phyloP scores from a whole-genome alignment of 108 stramenopile species.

The Cyclotella atomus region DNA sequence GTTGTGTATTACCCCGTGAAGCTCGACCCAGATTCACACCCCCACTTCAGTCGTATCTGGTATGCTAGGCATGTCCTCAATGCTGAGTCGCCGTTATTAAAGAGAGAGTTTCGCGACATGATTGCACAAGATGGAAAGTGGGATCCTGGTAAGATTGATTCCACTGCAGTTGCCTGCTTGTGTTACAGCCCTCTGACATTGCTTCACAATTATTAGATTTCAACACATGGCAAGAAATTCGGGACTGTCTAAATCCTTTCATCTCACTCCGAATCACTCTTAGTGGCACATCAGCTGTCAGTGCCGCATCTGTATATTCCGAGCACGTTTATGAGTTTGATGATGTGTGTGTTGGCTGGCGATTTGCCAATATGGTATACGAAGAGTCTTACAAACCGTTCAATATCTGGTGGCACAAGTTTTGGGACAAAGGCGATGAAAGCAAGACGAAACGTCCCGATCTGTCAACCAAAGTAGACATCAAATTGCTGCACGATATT shows the following conservation, averaged over 20 bases:
- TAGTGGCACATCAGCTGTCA: constrained; percentile 30
- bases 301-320: constrained; percentile 21
- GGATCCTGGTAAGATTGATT: constrained; percentile 21
- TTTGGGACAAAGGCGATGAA: constrained; percentile 1
- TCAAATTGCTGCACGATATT: constrained; percentile 29
- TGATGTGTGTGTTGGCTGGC: constrained; percentile 35
- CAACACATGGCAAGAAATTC: constrained; percentile 27
- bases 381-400: background rate
- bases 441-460: background rate
- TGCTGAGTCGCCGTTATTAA: constrained; percentile 30
- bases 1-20: constrained; percentile 22
- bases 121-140: constrained; percentile 29
- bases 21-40: constrained; percentile 28
- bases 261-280: constrained; percentile 30
- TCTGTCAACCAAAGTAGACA: constrained; percentile 18
- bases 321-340: constrained; percentile 34
- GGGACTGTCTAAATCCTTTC: constrained; percentile 22
- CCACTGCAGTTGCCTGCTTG: too few species aligned
- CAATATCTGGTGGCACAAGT: background rate
- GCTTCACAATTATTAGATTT: too few species aligned
- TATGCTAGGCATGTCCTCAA: constrained; percentile 27
- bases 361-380: constrained; percentile 37
- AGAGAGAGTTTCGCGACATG: constrained; percentile 25
- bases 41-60: constrained; percentile 33
- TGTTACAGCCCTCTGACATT: too few species aligned